These are phyloP conservation scores for Entomortierella parvispora DNA, from an alignment of 192 early-diverging fungal species.

Conservation along the genomic window DNA sequence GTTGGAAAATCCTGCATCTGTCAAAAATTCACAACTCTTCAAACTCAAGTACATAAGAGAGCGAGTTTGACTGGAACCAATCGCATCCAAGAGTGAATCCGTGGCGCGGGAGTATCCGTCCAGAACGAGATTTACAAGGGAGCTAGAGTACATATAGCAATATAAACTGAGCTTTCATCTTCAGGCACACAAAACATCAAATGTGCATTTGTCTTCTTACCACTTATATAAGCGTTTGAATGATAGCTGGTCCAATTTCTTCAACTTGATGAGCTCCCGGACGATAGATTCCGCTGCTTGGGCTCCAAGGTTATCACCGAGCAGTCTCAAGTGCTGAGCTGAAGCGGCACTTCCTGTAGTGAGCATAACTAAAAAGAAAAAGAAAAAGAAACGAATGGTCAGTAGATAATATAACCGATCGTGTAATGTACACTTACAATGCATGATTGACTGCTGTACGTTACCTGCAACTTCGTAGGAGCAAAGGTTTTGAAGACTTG, in stretches of 20 bases:
- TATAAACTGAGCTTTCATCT: neutral
- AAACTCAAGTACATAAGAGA: slow-evolving; percentile 53
- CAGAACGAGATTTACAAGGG: slow-evolving; percentile 51
- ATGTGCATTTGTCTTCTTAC: slow-evolving; percentile 33
- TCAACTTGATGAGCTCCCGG: slow-evolving; percentile 47
- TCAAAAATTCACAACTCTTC: slow-evolving; percentile 55
- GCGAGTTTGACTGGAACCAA: slow-evolving; percentile 41
- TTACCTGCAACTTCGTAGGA: slow-evolving; percentile 50
- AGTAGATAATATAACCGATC: neutral
- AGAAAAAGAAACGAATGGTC: neutral
- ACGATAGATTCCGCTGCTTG: slow-evolving; percentile 31
- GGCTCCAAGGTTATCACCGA: slow-evolving; percentile 25
- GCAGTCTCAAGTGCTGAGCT: slow-evolving; percentile 10
- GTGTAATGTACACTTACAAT: neutral
- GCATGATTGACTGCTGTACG: neutral
- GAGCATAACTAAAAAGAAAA: slow-evolving; percentile 14
- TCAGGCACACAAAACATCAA: too few species aligned
- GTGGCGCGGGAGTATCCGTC: slow-evolving; percentile 59
- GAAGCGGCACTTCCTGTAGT: slow-evolving; percentile 20
- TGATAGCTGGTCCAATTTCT: slow-evolving; percentile 46
- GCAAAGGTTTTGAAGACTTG: slow-evolving; percentile 49
- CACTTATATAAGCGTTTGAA: slow-evolving; percentile 39
- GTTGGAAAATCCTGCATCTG: slow-evolving; percentile 53
- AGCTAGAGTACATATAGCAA: slow-evolving; percentile 9
- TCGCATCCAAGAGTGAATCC: slow-evolving; percentile 56